These are phyloP conservation scores for Oryza meyeriana DNA, from an alignment of 176 grass and related monocot genomes.

Conservation along the genomic window DNA sequence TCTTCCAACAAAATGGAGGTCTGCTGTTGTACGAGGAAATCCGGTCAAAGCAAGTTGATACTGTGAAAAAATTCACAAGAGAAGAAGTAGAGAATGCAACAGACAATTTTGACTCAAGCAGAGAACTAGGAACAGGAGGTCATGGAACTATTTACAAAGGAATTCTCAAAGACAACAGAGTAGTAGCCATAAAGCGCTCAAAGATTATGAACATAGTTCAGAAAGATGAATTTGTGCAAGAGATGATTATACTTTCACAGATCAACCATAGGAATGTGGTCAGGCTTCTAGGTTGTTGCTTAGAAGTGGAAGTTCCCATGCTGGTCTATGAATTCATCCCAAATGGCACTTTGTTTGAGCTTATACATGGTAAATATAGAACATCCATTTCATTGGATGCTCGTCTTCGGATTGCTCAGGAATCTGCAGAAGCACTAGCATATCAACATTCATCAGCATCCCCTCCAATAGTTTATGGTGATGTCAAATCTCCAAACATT, in stretches of 20 bases:
- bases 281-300: slow-evolving; percentile 28
- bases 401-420: slow-evolving; percentile 25
- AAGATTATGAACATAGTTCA: slow-evolving; percentile 32
- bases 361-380: slow-evolving; percentile 10
- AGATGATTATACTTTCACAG: slow-evolving; percentile 38
- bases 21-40: slow-evolving; percentile 33
- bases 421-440: slow-evolving; percentile 30
- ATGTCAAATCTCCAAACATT: slow-evolving; percentile 36
- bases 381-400: not conserved
- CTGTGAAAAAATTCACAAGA: slow-evolving; percentile 20
- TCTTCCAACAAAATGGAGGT: slow-evolving; percentile 43
- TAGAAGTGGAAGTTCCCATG: slow-evolving; percentile 31
- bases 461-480: slow-evolving; percentile 28
- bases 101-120: slow-evolving; percentile 27
- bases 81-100: slow-evolving; percentile 17
- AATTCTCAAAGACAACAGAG: slow-evolving; percentile 22
- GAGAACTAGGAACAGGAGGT: slow-evolving; percentile 23
- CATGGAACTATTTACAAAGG: slow-evolving; percentile 36
- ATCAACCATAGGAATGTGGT: slow-evolving; percentile 36
- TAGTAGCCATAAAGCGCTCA: slow-evolving; percentile 35
- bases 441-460: slow-evolving; percentile 24
- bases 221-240: slow-evolving; percentile 39
- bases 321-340: slow-evolving; percentile 29
- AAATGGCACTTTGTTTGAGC: slow-evolving; percentile 14
- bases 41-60: slow-evolving; percentile 38